Base-by-base conservation (phyloP, 73 alveolate genomes). In the Paramecium bursaria region DNA sequence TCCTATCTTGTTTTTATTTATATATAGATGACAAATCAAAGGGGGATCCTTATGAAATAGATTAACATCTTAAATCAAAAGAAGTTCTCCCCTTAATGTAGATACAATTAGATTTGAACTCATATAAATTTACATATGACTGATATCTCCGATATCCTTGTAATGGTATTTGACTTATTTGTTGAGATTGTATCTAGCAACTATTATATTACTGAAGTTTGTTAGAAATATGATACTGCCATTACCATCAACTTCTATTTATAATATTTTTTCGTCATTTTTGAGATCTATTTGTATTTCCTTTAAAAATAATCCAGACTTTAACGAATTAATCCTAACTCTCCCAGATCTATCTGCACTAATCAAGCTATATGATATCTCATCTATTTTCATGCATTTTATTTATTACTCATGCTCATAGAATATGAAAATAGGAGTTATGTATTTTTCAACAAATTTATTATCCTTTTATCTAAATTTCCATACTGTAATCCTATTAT, bases 401-500 rank as follows among this genome's bases (percentile, higher is more conserved):
- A 67, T 67, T 2, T 53, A 39, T 67, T 42, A 39, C 17, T 67
- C 53, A 67, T 67, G 82, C 10, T 57, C 82, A 67, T 67, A 67
- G 3, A 67, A 21, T 2, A 67, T 67, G 7, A 33, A 67, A 0
- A 23, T 30, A 21, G 82, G 82, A 39, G 0, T 53, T 39, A 10
- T 3, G 44, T 4, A 67, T 39, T 67, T 13, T 25, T 30, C 33
- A 11, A 19, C n/a, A n/a, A n/a, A 17, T 27, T 67, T 67, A 19
- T 67, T 57, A 31, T 7, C 9, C 1, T 23, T 10, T 0, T 0
- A n/a, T 25, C 22, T 42, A 1, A 47, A 15, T 35, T 67, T 67
- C 82, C 82, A 67, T 67, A 67, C 48, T 2, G 82, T 67, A 35
- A 67, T 57, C 44, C 82, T 67, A 42, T 67, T 31, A 19, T 67